A percentile compares a stretch with the other conserved stretches of the same genome.
Conservation (phyloP, 441 rosid species). For the Gossypium gossypioides region DNA sequence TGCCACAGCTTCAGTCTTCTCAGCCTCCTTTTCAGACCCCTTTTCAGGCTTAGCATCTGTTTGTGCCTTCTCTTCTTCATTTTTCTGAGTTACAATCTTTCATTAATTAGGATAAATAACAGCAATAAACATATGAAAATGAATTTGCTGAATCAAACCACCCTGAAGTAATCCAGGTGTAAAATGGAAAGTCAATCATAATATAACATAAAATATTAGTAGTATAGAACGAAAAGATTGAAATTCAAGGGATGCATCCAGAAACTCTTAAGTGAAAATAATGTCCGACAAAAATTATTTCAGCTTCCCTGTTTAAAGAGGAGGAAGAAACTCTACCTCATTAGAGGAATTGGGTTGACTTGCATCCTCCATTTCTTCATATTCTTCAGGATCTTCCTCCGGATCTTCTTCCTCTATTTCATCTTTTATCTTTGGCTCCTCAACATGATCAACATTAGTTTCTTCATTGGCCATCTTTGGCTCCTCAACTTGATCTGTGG, state of each 20-base stretch:
- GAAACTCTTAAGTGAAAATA: not conserved
- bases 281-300: not conserved
- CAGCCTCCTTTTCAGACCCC: slow-evolving; percentile 22
- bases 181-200: not conserved
- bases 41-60: slow-evolving; percentile 27
- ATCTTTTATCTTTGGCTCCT: slow-evolving; percentile 22
- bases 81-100: slow-evolving; percentile 26
- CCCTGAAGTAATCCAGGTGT: not conserved
- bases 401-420: slow-evolving; percentile 58
- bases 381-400: slow-evolving; percentile 70
- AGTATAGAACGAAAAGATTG: not conserved
- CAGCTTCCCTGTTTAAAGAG: not conserved
- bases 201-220: not conserved
- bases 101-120: slow-evolving; percentile 1
- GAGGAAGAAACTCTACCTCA: slow-evolving; percentile 37
- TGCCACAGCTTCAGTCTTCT: slow-evolving; percentile 31
- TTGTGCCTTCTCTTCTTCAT: slow-evolving; percentile 34
- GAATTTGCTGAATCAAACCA: not conserved
- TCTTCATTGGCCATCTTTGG: slow-evolving; percentile 4
- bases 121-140: not conserved
- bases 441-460: slow-evolving; percentile 21
- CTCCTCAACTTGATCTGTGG: slow-evolving; percentile 26
- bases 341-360: slow-evolving; percentile 30
- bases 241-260: not conserved
- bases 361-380: slow-evolving; percentile 57